phyloP scores from a whole-genome alignment of 768 basidiomycete species.

The Auriscalpium orientale region DNA sequence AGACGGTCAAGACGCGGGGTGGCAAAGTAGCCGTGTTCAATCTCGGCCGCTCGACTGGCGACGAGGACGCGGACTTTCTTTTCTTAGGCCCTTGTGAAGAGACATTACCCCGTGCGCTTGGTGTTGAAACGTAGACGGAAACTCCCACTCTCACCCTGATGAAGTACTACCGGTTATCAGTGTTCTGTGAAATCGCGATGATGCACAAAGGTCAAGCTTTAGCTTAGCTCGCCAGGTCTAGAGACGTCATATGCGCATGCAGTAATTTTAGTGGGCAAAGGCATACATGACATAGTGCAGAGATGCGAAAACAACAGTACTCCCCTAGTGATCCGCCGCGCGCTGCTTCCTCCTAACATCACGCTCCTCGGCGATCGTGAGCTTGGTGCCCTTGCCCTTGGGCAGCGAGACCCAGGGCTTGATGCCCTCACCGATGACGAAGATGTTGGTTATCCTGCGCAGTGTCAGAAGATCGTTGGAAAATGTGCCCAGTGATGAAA shows the following conservation, averaged over 20 bases:
- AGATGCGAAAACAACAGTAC: slow-evolving; percentile 7
- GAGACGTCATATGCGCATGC: slow-evolving; percentile 4
- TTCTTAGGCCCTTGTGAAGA: slow-evolving; percentile 44
- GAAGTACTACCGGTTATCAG: no score
- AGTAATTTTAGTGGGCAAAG: slow-evolving; percentile 8
- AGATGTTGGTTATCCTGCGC: slow-evolving; percentile 87
- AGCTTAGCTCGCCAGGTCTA: no score
- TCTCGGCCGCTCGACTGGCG: slow-evolving; percentile 25
- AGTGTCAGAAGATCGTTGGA: background rate
- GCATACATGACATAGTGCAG: slow-evolving; percentile 24
- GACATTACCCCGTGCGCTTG: slow-evolving; percentile 33
- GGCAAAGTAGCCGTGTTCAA: slow-evolving; percentile 32
- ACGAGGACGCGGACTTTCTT: slow-evolving; percentile 39
- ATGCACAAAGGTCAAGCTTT: no score
- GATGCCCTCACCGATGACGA: slow-evolving; percentile 91
- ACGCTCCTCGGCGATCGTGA: slow-evolving; percentile 94
- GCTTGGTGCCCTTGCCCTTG: slow-evolving; percentile 96
- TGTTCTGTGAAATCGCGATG: no score
- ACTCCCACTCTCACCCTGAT: no score
- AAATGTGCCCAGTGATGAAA: background rate
- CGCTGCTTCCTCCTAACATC: slow-evolving; percentile 82
- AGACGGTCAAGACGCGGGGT: slow-evolving; percentile 18
- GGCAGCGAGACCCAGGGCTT: slow-evolving; percentile 98
- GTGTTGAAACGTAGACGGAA: background rate
- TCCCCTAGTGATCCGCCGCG: slow-evolving; percentile 56